Evolutionary conservation across 495 filamentous ascomycete genomes (phyloP), one percentile per base, ranked within the genome.

Genomic region (Penicillium steckii): DNA sequence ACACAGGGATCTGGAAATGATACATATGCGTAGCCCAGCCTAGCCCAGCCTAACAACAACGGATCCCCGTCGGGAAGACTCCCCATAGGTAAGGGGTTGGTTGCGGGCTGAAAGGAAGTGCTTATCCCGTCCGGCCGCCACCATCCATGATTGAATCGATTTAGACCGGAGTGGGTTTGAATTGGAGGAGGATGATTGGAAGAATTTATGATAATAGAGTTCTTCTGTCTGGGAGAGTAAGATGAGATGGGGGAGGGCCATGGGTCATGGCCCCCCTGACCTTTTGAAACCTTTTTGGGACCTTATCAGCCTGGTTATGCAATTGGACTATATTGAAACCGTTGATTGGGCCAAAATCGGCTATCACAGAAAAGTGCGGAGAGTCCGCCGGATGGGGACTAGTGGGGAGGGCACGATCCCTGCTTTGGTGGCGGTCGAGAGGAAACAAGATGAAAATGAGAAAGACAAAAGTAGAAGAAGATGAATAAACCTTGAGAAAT

Each of bases 291-390:
- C 27, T 5, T 6, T 6, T 12, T 12, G 5, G 5, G 38, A 41
- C 38, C 38, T 41, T 41, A 41, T 41, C 38, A 41, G 15, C 8
- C 32, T 24, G 21, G 13, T 8, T 25, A 37, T 15, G 29, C n/a
- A 6, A 22, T 47, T 33, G 27, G 32, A 48, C 53, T 55, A 54
- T 55, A 25, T 44, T 15, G n/a, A 37, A 6, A 1, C 8, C 33
- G n/a, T 3, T 49, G 38, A 61, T 64, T 61, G 54, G 61, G 40
- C 12, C 38, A 53, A 3, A 46, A 46, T 47, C 46, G 41, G 23
- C 51, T 58, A 61, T 64, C 61, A 35, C 33, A 42, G 50, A 41
- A n/a, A 42, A 61, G 55, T 64, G 58, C 61, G 61, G 61, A 64
- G 60, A 57, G 50, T 26, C 21, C 10, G 25, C 46, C 56, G 26